These are phyloP conservation scores for Pyrenopolyporus hunteri DNA, from an alignment of 495 filamentous ascomycete species.

Conservation along the genomic window DNA sequence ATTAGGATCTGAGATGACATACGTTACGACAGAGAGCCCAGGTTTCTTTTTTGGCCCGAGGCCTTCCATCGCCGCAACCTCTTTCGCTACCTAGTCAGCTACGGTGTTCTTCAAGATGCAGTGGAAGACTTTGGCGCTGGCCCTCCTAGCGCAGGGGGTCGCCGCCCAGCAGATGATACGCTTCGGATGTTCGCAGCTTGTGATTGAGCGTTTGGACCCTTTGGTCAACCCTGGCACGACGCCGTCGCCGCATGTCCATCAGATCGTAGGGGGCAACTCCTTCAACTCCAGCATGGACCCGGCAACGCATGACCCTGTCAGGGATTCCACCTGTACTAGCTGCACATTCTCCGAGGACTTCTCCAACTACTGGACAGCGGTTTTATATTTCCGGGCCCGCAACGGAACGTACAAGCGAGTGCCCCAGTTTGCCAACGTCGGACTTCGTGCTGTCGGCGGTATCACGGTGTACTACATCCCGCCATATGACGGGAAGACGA, in stretches of 20 bases:
- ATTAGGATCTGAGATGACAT: not conserved
- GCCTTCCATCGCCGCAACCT: not conserved
- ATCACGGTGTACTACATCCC: conserved; percentile 54
- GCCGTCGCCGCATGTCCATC: conserved; percentile 45
- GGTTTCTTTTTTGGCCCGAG: not conserved
- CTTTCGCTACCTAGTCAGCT: not conserved
- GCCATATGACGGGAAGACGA: conserved; percentile 45
- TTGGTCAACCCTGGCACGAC: conserved; percentile 45
- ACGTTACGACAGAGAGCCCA: not conserved
- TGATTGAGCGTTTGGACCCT: conserved; percentile 47
- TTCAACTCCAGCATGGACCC: conserved; percentile 46
- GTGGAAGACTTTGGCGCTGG: conserved; percentile 27
- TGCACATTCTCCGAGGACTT: conserved; percentile 49
- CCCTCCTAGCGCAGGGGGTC: conserved; percentile 30
- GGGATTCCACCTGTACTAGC: conserved; percentile 44
- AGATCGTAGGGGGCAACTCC: conserved; percentile 48
- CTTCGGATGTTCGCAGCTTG: conserved; percentile 51
- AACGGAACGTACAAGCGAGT: conserved; percentile 50
- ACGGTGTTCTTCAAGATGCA: conserved; percentile 35
- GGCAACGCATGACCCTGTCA: conserved; percentile 38
- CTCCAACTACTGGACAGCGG: conserved; percentile 56
- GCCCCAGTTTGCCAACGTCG: conserved; percentile 47
- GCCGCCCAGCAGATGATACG: conserved; percentile 46
- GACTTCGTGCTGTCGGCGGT: conserved; percentile 45
- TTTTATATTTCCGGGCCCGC: conserved; percentile 46